Evolutionary conservation across 495 filamentous ascomycete genomes (phyloP), one percentile per base, ranked within the genome.

Genomic region (Rhizodiscina lignyota): DNA sequence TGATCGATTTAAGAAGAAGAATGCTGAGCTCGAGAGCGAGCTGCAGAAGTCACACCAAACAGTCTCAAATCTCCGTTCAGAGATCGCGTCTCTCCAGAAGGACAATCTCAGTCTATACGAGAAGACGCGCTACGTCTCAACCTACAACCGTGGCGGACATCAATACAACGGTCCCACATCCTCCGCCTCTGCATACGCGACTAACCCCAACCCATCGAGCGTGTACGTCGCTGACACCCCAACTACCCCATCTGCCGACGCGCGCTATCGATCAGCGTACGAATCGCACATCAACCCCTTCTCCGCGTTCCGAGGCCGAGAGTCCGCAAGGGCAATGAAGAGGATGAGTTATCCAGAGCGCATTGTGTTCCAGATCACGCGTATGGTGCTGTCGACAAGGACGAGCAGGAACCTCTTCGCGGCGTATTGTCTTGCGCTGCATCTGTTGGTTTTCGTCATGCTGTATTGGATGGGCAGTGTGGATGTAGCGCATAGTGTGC

Each of bases 21-120:
- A 92, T 40, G 57, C 75, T 1, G 82, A 96, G 50, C 71, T 99
- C 29, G 91, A 96, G 54, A 72, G 82, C 32, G 86, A 96, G 47
- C 65, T 96, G 15, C 82, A 82, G 4, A 84, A 89, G 39, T 61
- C 67, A 34, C 82, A 96, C 50, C 69, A 64, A 26, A 78, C 72
- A 0, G 77, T 96, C 18, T 85, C 87, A 17, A 78, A 84, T 6
- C 65, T 96, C 20, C 75, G 91, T 12, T 82, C 87, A 40, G 89
- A 99, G 49, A 72, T 99, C 43, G 77, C 85, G 27, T 78, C 83
- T 8, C 64, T 99, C 10, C 89, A 96, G 51, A 89, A 84, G 54
- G 89, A 99, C 56, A 99, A 99, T 52, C 68, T 99, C 21, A 78
- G 80, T 47, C 72, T 99, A 2, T 99, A 99, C 53, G 89, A 99